Evolutionary conservation across 305 asterid species (phyloP).

Genomic region (Solanum hybrid): DNA sequence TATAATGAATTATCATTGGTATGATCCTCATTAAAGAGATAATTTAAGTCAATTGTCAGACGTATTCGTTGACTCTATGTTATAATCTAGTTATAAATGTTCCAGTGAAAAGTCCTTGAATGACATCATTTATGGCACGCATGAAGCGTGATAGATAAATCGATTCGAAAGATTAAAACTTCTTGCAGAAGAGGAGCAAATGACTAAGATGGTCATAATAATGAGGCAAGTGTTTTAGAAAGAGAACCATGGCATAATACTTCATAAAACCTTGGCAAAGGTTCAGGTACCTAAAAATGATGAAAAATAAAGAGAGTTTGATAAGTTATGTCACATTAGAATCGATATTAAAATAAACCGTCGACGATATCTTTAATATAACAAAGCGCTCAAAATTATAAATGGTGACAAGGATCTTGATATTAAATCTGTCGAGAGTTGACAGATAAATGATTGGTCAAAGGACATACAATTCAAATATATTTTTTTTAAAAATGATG

Average conservation of each 20-base stretch:
- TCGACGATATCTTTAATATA: no score
- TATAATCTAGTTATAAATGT: background rate
- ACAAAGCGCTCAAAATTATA: no score
- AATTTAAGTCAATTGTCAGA: background rate
- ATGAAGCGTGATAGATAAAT: background rate
- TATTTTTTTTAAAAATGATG: no score
- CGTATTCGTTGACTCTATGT: background rate
- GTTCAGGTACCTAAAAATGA: no score
- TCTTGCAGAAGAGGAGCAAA: background rate
- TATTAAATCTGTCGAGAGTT: no score
- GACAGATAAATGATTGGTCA: no score
- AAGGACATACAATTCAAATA: no score
- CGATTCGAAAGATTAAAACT: background rate
- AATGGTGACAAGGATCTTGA: no score
- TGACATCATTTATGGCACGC: background rate
- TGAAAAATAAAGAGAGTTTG: no score
- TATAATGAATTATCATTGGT: background rate
- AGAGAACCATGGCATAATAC: background rate
- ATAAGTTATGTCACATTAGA: no score
- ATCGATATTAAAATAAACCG: no score
- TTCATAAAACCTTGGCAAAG: background rate
- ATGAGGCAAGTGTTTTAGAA: background rate
- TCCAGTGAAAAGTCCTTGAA: background rate
- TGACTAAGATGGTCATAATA: background rate
- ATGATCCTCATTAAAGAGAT: background rate